Evolutionary conservation across 139 green algal genomes (phyloP).

Genomic region (Diplosphaera chodatii): DNA sequence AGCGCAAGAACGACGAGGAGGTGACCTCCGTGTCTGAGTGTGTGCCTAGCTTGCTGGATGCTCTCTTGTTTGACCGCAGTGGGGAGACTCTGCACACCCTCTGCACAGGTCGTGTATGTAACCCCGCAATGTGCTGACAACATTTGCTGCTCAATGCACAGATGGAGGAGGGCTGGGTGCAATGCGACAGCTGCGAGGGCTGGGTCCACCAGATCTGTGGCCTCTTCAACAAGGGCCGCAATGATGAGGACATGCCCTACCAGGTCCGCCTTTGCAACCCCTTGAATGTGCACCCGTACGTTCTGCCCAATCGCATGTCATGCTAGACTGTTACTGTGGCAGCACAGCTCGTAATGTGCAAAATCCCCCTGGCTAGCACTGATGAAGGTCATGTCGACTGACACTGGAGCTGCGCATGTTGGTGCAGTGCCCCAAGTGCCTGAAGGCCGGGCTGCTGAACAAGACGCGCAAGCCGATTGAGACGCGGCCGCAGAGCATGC

Average conservation of each 20-base stretch:
- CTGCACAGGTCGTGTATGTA: too few species aligned
- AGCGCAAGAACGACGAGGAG: constrained; percentile 92
- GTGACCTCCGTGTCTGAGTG: constrained; percentile 21
- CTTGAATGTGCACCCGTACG: too few species aligned
- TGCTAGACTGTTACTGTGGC: too few species aligned
- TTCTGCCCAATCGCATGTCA: too few species aligned
- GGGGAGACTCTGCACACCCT: too few species aligned
- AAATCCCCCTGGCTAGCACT: too few species aligned
- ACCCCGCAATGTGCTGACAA: too few species aligned
- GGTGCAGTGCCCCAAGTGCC: constrained; percentile 9
- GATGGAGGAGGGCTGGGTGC: constrained; percentile 90
- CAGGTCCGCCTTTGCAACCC: constrained; percentile 1
- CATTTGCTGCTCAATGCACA: background rate
- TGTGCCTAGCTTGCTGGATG: too few species aligned
- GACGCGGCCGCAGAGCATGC: constrained; percentile 79
- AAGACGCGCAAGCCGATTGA: constrained; percentile 44
- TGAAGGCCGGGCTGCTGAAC: constrained; percentile 19
- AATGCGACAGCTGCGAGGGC: constrained; percentile 89
- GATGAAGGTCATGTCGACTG: too few species aligned
- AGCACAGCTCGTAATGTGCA: too few species aligned
- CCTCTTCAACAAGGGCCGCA: constrained; percentile 93
- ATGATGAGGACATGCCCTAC: constrained; percentile 82
- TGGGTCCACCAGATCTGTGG: constrained; percentile 98
- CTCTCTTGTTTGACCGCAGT: too few species aligned
- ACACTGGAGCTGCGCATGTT: too few species aligned